These are phyloP conservation scores for Trifolium repens DNA, from an alignment of 306 rosid species.

Conservation along the genomic window DNA sequence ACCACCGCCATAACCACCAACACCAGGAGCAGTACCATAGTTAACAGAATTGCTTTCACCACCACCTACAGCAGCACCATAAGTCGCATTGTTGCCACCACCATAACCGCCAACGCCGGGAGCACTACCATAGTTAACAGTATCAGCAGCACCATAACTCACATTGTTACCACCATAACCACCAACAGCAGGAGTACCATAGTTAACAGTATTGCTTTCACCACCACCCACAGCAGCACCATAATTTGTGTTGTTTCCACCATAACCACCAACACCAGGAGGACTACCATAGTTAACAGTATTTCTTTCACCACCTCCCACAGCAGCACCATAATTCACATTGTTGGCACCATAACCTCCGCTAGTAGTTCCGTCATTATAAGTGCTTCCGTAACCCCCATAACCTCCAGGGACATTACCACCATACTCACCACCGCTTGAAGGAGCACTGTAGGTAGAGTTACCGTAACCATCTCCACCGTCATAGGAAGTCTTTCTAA, in stretches of 20 bases:
- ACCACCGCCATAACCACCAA: not conserved
- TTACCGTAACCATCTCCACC: constrained; percentile 40
- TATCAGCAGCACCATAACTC: constrained; percentile 1
- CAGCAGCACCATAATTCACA: not conserved
- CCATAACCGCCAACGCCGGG: constrained; percentile 2
- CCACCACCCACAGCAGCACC: not conserved
- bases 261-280: constrained; percentile 13
- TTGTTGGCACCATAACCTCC: constrained; percentile 40
- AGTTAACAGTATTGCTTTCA: not conserved
- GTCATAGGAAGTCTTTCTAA: not conserved
- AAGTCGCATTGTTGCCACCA: constrained; percentile 6
- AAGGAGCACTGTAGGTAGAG: constrained; percentile 24
- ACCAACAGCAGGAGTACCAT: not conserved
- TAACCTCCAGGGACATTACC: constrained; percentile 16
- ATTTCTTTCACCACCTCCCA: not conserved
- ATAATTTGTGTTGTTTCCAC: not conserved
- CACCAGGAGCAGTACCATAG: not conserved
- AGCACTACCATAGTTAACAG: not conserved
- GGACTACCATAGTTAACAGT: not conserved
- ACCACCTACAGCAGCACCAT: not conserved
- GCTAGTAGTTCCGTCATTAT: constrained; percentile 32
- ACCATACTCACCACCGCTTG: constrained; percentile 24
- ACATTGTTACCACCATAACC: constrained; percentile 4
- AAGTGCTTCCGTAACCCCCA: constrained; percentile 32
- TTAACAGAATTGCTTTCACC: constrained; percentile 5